phyloP scores from a whole-genome alignment of 345 rosid species.

The Pistacia vera region DNA sequence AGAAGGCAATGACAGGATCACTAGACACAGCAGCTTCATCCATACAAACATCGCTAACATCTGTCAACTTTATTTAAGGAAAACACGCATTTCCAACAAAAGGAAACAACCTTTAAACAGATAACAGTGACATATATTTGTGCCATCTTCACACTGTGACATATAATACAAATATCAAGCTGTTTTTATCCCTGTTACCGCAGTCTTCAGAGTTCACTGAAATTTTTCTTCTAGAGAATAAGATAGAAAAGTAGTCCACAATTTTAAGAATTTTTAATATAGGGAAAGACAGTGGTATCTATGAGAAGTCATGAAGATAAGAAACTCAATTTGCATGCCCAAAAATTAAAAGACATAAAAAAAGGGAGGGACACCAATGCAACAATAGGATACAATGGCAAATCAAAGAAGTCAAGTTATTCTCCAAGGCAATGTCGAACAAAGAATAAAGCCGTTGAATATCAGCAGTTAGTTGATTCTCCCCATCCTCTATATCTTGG shows the following conservation, averaged over 20 bases:
- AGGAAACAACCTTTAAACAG: constrained; percentile 3
- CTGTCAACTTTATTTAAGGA: constrained; percentile 64
- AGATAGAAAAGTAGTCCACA: not conserved
- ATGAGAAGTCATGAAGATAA: constrained; percentile 1
- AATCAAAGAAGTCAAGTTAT: constrained; percentile 78
- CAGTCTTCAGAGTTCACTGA: not conserved
- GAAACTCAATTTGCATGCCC: not conserved
- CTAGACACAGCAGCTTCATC: constrained; percentile 98
- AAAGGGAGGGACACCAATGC: not conserved
- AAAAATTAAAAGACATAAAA: not conserved
- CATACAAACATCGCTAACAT: constrained; percentile 94
- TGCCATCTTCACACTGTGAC: not conserved
- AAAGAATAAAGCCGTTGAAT: constrained; percentile 86
- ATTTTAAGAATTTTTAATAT: not conserved
- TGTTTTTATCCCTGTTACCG: not conserved
- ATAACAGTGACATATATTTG: not conserved
- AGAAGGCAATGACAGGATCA: constrained; percentile 89
- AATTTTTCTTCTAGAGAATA: constrained; percentile 5
- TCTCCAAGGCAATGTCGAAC: constrained; percentile 88
- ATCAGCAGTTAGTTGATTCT: constrained; percentile 60
- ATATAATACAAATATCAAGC: not conserved
- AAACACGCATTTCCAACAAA: constrained; percentile 18
- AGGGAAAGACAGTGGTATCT: not conserved
- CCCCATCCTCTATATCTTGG: constrained; percentile 60
- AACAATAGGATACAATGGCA: constrained; percentile 85